Evolutionary conservation across 305 asterid species (phyloP).

Genomic region (Solanum chacoense): DNA sequence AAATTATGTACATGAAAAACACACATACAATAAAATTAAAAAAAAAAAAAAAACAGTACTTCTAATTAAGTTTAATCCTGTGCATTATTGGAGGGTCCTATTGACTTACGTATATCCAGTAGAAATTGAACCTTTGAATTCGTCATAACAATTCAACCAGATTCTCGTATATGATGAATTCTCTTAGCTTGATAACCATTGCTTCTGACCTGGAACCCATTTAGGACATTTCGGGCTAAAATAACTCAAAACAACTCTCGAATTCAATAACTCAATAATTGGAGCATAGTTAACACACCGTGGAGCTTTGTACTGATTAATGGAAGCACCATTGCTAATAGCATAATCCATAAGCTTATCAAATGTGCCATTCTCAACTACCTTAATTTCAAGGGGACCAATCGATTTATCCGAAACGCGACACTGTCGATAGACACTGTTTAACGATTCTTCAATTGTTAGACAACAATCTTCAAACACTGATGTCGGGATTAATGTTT

Average conservation of each 20-base stretch:
- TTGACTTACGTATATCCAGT: not conserved
- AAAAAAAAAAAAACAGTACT: not conserved
- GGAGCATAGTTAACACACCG: slow-evolving; percentile 2
- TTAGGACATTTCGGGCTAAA: slow-evolving; percentile 3
- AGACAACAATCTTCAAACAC: slow-evolving; percentile 7
- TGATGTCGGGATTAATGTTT: not conserved
- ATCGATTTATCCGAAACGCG: not conserved
- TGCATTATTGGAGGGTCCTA: not conserved
- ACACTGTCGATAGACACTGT: slow-evolving; percentile 1
- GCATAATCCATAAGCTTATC: slow-evolving; percentile 5
- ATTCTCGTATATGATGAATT: not conserved
- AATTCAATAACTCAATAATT: slow-evolving; percentile 2
- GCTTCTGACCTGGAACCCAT: not conserved
- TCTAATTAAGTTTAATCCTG: not conserved
- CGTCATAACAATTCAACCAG: not conserved
- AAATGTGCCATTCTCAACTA: slow-evolving; percentile 14
- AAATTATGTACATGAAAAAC: not conserved
- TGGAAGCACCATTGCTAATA: slow-evolving; percentile 1
- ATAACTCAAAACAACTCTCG: not conserved
- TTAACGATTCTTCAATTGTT: slow-evolving; percentile 8
- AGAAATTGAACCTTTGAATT: not conserved
- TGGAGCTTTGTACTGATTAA: slow-evolving; percentile 18
- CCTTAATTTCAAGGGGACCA: slow-evolving; percentile 13
- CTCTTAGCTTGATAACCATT: not conserved
- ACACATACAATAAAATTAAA: not conserved